Percentiles rank a stretch among this genome's conserved stretches.
Evolutionary conservation across 345 rosid species (phyloP).

Genomic region (Moricandia arvensis): DNA sequence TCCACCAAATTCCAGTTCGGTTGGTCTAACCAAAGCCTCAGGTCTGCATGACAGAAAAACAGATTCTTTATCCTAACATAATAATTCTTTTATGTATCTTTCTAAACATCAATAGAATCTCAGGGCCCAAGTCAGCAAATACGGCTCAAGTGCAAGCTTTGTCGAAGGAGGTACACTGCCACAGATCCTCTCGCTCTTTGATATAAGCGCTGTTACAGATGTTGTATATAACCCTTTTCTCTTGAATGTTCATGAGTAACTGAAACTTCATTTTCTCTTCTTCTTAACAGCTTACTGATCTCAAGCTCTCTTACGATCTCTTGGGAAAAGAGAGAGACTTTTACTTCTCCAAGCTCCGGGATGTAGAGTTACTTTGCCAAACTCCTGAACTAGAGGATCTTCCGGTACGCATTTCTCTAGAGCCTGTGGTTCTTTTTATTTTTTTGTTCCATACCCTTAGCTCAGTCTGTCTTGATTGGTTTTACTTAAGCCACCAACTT

Average conservation of each 20-base stretch:
- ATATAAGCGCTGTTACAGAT: not conserved
- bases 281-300: slow-evolving; percentile 61
- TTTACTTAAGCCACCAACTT: slow-evolving; percentile 2
- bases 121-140: slow-evolving; percentile 61
- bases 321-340: slow-evolving; percentile 92
- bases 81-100: not conserved
- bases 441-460: not conserved
- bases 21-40: too few species aligned
- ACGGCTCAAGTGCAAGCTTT: slow-evolving; percentile 44
- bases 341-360: slow-evolving; percentile 82
- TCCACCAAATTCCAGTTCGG: too few species aligned
- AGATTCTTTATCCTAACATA: not conserved
- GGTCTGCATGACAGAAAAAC: not conserved
- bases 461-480: slow-evolving; percentile 13
- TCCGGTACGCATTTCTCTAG: slow-evolving; percentile 45
- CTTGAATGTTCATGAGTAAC: not conserved
- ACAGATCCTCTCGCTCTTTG: too few species aligned
- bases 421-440: not conserved
- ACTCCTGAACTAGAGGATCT: slow-evolving; percentile 59
- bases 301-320: slow-evolving; percentile 69
- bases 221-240: not conserved
- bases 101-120: slow-evolving; percentile 7
- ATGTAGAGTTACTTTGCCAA: slow-evolving; percentile 83
- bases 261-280: slow-evolving; percentile 1
- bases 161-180: too few species aligned